Evolutionary conservation across 305 asterid genomes (phyloP), one percentile per base, ranked within the genome.

Genomic region (Fraxinus xanthoxyloides): DNA sequence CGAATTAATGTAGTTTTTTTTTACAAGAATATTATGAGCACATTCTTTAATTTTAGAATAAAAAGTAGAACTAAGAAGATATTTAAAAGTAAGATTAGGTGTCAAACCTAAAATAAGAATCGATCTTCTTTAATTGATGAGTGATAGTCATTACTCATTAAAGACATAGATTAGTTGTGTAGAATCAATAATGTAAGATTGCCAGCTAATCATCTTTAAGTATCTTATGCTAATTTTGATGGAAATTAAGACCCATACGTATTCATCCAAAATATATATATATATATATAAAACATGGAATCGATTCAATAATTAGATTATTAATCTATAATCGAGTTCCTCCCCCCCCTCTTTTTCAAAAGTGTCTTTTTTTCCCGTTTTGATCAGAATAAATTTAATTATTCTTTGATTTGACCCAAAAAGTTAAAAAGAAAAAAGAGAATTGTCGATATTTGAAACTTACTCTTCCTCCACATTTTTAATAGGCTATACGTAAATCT

Each of bases 191-290:
- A 63, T 83, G 81, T 75, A 81, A 51, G 67, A 83, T 56, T 35
- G 59, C 31, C 83, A 80, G 76, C 46, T 72, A 75, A 72, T 72
- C 82, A 76, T 76, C 26, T 67, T 79, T 80, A n/a, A 65, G 72
- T 51, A 80, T 56, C 76, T 78, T 77, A 83, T 85, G 85, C 86
- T 84, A 80, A 51, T 77, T 82, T 54, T n/a, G 59, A 81, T 78
- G 79, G 76, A 77, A 76, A 74, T 70, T 31, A n/a, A 13, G 75
- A 28, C 40, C 23, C 28, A 13, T 69, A 48, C 7, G 35, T 31
- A 4, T 31, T 31, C 75, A 31, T 70, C 24, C 75, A 10, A 30
- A 28, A 26, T 24, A 63, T 1, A 9, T 0, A 63, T 8, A 59
- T 59, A 61, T 4, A 51, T 56, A 46, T 46, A 46, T 15, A 13